A percentile compares a stretch with the other conserved stretches of the same genome.
phyloP scores from a whole-genome alignment of 768 basidiomycete genomes.

The Leccinellum luteum region DNA sequence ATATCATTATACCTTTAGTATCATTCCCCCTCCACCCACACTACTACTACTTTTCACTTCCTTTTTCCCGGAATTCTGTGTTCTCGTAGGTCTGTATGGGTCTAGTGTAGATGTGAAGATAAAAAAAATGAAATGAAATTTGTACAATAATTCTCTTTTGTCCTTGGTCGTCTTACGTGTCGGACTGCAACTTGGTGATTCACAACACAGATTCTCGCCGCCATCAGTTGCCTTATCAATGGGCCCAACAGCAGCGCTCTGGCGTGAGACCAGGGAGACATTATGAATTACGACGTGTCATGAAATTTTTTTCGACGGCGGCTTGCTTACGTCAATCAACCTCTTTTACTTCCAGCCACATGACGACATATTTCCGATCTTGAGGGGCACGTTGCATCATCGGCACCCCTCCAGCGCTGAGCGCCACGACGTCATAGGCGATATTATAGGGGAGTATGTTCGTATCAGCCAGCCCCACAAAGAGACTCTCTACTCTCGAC shows the following conservation, averaged over 20 bases:
- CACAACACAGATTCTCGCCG: too few species aligned
- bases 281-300: too few species aligned
- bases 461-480: background rate
- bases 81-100: background rate
- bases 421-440: slow-evolving; percentile 21
- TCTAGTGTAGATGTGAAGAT: slow-evolving; percentile 15
- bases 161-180: background rate
- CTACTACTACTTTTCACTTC: background rate
- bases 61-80: background rate
- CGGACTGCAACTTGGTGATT: background rate
- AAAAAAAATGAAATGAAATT: background rate
- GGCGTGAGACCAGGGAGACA: background rate
- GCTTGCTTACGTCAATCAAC: background rate
- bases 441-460: background rate
- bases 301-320: background rate
- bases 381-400: slow-evolving; percentile 18
- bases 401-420: background rate
- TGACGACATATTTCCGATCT: slow-evolving; percentile 11
- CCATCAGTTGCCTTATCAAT: background rate
- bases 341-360: slow-evolving; percentile 11
- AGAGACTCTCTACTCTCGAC: background rate
- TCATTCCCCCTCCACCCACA: too few species aligned
- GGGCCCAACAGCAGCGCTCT: background rate
- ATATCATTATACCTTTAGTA: slow-evolving; percentile 27
- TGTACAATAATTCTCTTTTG: slow-evolving; percentile 8